Evolutionary conservation across 306 rosid species (phyloP).

Genomic region (Casuarina cunninghamiana): DNA sequence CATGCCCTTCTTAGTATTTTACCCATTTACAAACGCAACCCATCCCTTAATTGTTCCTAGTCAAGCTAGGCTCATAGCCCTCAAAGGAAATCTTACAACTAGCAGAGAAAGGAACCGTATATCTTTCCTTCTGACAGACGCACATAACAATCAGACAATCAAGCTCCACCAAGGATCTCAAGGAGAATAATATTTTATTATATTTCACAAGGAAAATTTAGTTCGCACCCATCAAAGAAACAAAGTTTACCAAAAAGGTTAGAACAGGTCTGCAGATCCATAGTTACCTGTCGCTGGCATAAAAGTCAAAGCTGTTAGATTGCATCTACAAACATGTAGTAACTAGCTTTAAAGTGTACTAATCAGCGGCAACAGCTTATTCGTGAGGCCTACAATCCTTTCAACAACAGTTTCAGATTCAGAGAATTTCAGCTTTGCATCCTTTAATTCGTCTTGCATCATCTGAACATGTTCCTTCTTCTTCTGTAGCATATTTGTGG

Average conservation of each 20-base stretch:
- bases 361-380: slow-evolving; percentile 38
- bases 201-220: neutral
- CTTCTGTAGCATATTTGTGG: slow-evolving; percentile 67
- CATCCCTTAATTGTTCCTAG: too few species aligned
- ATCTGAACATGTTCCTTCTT: slow-evolving; percentile 65
- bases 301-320: slow-evolving; percentile 10
- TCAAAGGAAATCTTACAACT: too few species aligned
- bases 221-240: neutral
- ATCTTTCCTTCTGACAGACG: too few species aligned
- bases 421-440: slow-evolving; percentile 52
- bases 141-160: too few species aligned
- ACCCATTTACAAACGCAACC: too few species aligned
- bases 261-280: slow-evolving; percentile 9
- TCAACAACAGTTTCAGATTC: slow-evolving; percentile 76
- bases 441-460: slow-evolving; percentile 52
- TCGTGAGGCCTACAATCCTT: slow-evolving; percentile 66
- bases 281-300: slow-evolving; percentile 7
- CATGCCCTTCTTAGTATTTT: too few species aligned
- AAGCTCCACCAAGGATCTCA: too few species aligned
- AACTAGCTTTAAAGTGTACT: slow-evolving; percentile 19
- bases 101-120: too few species aligned
- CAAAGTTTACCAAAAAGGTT: neutral
- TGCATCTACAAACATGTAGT: slow-evolving; percentile 11
- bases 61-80: too few species aligned
- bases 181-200: too few species aligned